A percentile compares a stretch with the other conserved stretches of the same genome.
Evolutionary conservation across 2,329 filamentous ascomycete species (phyloP).

Genomic region (Uncinocarpus reesii): DNA sequence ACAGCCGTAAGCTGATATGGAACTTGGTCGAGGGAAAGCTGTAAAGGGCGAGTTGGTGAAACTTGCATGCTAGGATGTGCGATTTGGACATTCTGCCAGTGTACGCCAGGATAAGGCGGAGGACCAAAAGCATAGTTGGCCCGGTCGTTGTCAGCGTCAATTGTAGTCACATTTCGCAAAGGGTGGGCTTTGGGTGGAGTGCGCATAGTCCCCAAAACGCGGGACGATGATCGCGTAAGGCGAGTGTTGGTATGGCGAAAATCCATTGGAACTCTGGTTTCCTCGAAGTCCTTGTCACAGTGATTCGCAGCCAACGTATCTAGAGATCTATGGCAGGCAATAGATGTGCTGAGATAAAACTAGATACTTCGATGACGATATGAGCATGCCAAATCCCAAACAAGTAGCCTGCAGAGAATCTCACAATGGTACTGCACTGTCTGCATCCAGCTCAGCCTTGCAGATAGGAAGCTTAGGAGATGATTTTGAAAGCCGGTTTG

Average conservation of each 20-base stretch:
- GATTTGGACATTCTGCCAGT: background rate
- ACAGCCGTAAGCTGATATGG: background rate
- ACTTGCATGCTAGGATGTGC: background rate
- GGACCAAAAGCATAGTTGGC: background rate
- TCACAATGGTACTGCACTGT: background rate
- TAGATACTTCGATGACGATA: too few relatives aligned
- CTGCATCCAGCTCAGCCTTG: background rate
- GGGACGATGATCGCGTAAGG: conserved; percentile 12
- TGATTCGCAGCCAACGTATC: background rate
- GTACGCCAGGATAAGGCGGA: background rate
- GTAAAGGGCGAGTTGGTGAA: background rate
- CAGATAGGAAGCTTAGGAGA: background rate
- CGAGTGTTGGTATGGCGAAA: conserved; percentile 9
- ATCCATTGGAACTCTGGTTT: conserved; percentile 10
- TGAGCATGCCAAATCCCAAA: too few relatives aligned
- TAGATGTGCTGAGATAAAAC: too few relatives aligned
- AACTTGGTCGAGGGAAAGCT: background rate
- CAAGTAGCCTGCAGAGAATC: background rate
- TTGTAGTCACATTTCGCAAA: conserved; percentile 13
- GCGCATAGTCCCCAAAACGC: conserved; percentile 2
- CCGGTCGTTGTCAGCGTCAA: conserved; percentile 1
- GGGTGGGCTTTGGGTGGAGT: conserved; percentile 9
- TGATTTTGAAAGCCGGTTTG: too few relatives aligned
- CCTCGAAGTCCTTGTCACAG: background rate
- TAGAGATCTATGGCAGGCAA: too few relatives aligned